These are phyloP conservation scores for Ophiostoma himal-ulmi DNA, from an alignment of 2,329 filamentous ascomycete species.

Conservation along the genomic window DNA sequence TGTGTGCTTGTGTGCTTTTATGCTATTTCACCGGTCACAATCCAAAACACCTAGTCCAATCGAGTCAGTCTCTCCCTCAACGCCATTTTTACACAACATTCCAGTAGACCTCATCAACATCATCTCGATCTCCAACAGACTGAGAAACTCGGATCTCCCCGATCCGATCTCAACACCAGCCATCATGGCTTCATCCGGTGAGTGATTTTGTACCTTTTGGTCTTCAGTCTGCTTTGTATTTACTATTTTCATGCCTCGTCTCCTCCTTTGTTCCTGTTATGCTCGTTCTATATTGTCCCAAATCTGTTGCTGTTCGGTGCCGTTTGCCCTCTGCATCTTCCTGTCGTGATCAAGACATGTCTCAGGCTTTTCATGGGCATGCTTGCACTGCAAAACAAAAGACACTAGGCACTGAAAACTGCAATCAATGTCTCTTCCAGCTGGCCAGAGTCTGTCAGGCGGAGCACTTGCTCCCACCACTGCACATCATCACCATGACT, in stretches of 20 bases:
- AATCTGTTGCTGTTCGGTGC: not conserved
- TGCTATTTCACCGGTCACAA: not conserved
- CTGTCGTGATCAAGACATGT: constrained; percentile 14
- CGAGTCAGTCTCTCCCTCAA: not conserved
- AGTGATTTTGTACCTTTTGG: not conserved
- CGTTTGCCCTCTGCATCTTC: not conserved
- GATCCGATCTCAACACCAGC: not conserved
- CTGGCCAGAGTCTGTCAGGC: not conserved
- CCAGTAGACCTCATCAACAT: not conserved
- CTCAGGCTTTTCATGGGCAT: constrained; percentile 15
- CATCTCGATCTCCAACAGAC: not conserved
- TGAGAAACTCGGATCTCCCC: not conserved
- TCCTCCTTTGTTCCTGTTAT: not conserved
- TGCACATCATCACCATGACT: not conserved
- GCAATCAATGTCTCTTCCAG: not conserved
- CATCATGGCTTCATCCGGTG: constrained; percentile 10
- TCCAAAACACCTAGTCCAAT: not conserved
- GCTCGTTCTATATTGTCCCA: not conserved
- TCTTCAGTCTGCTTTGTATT: not conserved
- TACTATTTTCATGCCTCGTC: not conserved
- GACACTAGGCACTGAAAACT: not conserved
- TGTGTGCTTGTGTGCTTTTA: not conserved
- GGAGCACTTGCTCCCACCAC: not conserved
- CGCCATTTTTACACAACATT: not conserved
- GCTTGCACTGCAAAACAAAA: not conserved